Base-by-base conservation (phyloP, 179 eudicot genomes). In the Heliamphora pulchella region DNA sequence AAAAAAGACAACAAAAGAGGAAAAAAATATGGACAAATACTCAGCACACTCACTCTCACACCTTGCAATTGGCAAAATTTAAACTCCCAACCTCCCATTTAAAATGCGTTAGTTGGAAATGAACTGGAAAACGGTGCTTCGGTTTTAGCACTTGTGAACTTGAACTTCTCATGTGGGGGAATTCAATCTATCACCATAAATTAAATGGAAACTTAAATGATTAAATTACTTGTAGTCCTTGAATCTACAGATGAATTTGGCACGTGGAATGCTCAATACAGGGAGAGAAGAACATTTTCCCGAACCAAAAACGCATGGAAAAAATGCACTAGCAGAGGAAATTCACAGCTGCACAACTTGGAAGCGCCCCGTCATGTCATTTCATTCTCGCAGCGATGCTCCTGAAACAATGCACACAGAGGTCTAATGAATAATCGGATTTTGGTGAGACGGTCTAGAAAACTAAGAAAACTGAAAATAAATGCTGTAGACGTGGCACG, bases 391-490 rank as follows among this genome's bases (percentile, higher is more conserved):
- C 11, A 65, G 22, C 6, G 1, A 62, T 2, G 67, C 54, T n/a
- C 79, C 79, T 76, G 70, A 62, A 76, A 76, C 9, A 46, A 76
- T 61, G n/a, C 57, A 18, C 55, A 1, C 61, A 44, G 1, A 15
- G 50, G 8, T 1, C 1, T 4, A 76, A 17, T n/a, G 61, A 20
- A 59, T 17, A 44, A n/a, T 53, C 0, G 41, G 8, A 48, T 55
- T 71, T 75, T 0, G 8, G 41, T 4, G 17, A 66, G n/a, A 11
- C 44, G 31, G 69, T 9, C 43, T 20, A 39, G 11, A 17, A 67
- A n/a, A 13, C 13, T 6, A 39, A 61, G 18, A 14, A 7, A 9
- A 48, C 8, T 41, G 3, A 13, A 9, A 44, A 61, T 17, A 76
- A 43, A n/a, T 22, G 70, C 69, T n/a, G 55, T 5, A 44, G 43